phyloP scores from a whole-genome alignment of 1,139 yeast species.

The Trichomonascaceae sp. region DNA sequence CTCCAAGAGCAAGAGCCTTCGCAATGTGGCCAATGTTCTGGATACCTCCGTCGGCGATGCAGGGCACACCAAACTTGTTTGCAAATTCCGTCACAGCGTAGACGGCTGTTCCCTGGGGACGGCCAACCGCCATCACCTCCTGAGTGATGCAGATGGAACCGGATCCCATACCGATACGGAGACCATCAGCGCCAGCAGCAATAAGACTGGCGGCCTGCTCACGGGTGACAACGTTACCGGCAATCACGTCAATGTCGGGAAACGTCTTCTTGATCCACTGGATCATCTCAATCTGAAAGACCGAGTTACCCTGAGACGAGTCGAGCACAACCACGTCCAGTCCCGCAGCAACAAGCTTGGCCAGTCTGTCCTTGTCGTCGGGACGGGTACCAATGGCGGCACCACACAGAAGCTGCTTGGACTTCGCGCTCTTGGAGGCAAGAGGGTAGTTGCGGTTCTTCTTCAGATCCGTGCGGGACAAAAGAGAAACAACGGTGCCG shows the following conservation, averaged over 20 bases:
- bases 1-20: constrained; percentile 94
- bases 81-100: constrained; percentile 81
- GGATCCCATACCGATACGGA: constrained; percentile 99
- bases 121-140: constrained; percentile 99
- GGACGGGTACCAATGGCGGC: constrained; percentile 95
- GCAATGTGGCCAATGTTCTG: constrained; percentile 98
- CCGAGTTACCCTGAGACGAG: constrained; percentile 95
- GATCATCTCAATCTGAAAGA: constrained; percentile 88
- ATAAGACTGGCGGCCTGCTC: constrained; percentile 97
- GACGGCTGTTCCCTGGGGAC: constrained; percentile 99
- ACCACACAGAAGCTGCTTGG: constrained; percentile 96
- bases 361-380: constrained; percentile 76
- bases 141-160: constrained; percentile 98
- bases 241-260: constrained; percentile 80
- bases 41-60: constrained; percentile 99
- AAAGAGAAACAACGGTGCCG: constrained; percentile 71
- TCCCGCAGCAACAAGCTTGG: constrained; percentile 85
- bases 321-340: constrained; percentile 92
- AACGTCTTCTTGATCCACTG: constrained; percentile 73
- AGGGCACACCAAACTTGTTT: constrained; percentile 81
- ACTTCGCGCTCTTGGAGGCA: constrained; percentile 84
- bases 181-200: constrained; percentile 94
- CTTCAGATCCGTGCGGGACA: constrained; percentile 93
- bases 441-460: constrained; percentile 89
- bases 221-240: constrained; percentile 97